Percentiles rank a stretch among this genome's conserved stretches.
phyloP scores from a whole-genome alignment of 2,329 filamentous ascomycete species.

The Sporothrix dimorphospora region DNA sequence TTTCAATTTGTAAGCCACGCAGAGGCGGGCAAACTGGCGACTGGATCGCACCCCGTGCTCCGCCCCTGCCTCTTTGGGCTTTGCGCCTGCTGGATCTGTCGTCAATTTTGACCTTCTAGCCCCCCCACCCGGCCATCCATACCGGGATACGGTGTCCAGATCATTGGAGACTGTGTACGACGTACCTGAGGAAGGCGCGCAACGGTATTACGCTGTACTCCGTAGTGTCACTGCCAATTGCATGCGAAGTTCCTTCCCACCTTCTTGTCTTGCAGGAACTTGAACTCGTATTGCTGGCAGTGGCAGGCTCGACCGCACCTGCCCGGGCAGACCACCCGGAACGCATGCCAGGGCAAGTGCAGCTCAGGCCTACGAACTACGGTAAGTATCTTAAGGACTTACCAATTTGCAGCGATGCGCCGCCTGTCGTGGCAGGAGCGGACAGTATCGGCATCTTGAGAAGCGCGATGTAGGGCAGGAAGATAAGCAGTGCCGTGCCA shows the following conservation, averaged over 20 bases:
- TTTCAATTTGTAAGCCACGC: conserved; percentile 38
- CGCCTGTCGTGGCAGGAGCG: not conserved
- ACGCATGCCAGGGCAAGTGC: not conserved
- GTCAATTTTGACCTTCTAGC: conserved; percentile 11
- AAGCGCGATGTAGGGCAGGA: conserved; percentile 1
- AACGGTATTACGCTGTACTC: not conserved
- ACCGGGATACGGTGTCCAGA: conserved; percentile 10
- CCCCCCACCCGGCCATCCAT: not conserved
- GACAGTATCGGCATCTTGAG: not conserved
- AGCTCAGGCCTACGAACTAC: not conserved
- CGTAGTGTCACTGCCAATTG: not conserved
- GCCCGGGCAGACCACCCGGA: not conserved
- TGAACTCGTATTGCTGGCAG: not conserved
- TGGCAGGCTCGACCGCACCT: not conserved
- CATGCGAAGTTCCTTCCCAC: not conserved
- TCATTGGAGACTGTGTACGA: not conserved
- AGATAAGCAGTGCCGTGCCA: not conserved
- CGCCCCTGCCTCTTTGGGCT: conserved; percentile 23
- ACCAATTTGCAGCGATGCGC: not conserved
- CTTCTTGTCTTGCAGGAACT: conserved; percentile 3
- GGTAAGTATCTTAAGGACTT: too few species aligned
- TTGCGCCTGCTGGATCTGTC: conserved; percentile 1
- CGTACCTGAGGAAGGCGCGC: conserved; percentile 9
- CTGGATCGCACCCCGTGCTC: not conserved
- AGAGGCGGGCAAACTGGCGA: conserved; percentile 21